Conservation (phyloP, 2,329 filamentous ascomycete species). For the Sarocladium strictum region DNA sequence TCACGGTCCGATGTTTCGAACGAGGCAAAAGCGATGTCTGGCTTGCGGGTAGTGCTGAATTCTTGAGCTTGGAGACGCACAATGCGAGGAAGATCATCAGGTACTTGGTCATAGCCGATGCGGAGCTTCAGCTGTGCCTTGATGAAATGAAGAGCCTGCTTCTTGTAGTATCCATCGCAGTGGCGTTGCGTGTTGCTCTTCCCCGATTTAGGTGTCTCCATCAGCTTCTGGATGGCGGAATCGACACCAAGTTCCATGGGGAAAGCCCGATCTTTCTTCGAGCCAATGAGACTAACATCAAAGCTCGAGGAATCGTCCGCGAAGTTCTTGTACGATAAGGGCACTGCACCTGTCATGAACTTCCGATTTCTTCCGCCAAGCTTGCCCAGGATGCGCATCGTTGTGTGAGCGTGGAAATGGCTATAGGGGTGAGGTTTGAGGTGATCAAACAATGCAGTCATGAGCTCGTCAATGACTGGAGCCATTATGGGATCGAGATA, state of each 20-base stretch:
- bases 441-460: slow-evolving; percentile 96
- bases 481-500: slow-evolving; percentile 99
- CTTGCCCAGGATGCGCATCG: slow-evolving; percentile 94
- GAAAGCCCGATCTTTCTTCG: slow-evolving; percentile 82
- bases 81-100: slow-evolving; percentile 80
- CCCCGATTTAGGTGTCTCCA: slow-evolving; percentile 65
- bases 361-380: slow-evolving; percentile 92
- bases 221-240: slow-evolving; percentile 79
- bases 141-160: slow-evolving; percentile 83
- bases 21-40: slow-evolving; percentile 61
- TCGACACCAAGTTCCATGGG: slow-evolving; percentile 83
- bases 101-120: slow-evolving; percentile 79
- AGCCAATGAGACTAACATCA: slow-evolving; percentile 82
- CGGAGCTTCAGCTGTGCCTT: slow-evolving; percentile 85
- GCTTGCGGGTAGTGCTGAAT: slow-evolving; percentile 60
- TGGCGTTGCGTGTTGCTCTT: slow-evolving; percentile 52
- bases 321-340: slow-evolving; percentile 76
- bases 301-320: slow-evolving; percentile 85
- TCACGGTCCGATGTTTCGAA: slow-evolving; percentile 73
- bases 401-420: slow-evolving; percentile 96
- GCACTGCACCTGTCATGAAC: slow-evolving; percentile 84
- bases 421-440: slow-evolving; percentile 90
- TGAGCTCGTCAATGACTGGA: slow-evolving; percentile 95
- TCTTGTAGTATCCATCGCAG: slow-evolving; percentile 80
- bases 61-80: slow-evolving; percentile 89